Conservation (phyloP, 73 alveolate genomes). For the Paramecium octaurelia region DNA sequence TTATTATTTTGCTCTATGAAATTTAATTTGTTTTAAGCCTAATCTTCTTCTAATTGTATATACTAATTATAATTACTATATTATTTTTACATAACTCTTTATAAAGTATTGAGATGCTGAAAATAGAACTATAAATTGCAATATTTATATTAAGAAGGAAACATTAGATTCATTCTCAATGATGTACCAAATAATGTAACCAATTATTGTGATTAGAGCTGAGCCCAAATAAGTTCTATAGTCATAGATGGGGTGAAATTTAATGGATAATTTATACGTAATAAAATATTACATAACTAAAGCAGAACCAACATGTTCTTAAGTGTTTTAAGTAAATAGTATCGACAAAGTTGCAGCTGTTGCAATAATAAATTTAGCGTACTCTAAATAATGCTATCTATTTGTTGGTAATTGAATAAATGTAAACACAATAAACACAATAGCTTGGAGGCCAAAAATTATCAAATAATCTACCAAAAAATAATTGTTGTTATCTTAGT, state of each 20-base stretch:
- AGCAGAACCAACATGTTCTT: background rate
- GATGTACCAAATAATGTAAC: background rate
- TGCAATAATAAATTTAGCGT: background rate
- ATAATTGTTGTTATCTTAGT: background rate
- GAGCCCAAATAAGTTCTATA: background rate
- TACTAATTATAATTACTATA: background rate
- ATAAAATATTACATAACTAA: background rate
- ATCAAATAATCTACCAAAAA: background rate
- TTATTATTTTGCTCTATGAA: conserved; percentile 20
- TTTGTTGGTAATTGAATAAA: background rate
- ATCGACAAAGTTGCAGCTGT: background rate
- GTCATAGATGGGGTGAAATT: background rate
- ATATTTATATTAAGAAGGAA: background rate
- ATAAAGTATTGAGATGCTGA: background rate
- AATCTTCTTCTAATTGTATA: conserved; percentile 15
- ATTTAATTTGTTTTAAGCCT: conserved; percentile 17
- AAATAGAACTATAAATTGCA: background rate
- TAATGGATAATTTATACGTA: background rate
- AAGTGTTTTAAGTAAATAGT: background rate
- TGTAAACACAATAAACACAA: background rate
- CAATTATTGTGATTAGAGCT: background rate
- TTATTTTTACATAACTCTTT: background rate
- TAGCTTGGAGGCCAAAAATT: background rate
- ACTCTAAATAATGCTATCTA: background rate
- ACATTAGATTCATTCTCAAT: background rate